Evolutionary conservation across 768 basidiomycete species (phyloP).

Genomic region (Suillus subluteus): DNA sequence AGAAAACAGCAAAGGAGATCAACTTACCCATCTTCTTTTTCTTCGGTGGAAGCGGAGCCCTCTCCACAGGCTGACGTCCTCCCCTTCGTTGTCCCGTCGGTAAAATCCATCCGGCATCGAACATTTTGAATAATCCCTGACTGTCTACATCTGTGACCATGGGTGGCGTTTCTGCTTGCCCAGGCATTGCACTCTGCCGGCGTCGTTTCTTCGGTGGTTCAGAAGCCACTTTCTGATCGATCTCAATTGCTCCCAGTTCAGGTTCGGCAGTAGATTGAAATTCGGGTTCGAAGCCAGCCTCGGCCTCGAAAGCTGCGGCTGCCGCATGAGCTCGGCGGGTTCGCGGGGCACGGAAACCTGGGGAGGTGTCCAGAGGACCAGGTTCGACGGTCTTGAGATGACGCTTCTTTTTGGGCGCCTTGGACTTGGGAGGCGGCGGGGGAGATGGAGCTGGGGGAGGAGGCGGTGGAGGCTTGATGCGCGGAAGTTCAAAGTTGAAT

Average conservation of each 20-base stretch:
- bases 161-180: constrained; percentile 48
- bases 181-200: constrained; percentile 18
- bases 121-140: constrained; percentile 74
- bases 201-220: constrained; percentile 25
- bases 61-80: constrained; percentile 52
- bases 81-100: constrained; percentile 73
- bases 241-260: constrained; percentile 16
- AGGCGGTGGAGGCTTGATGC: constrained; percentile 62
- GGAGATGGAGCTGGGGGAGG: constrained; percentile 41
- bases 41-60: constrained; percentile 50
- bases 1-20: neutral
- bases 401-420: constrained; percentile 45
- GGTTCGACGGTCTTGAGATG: constrained; percentile 24
- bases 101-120: constrained; percentile 88
- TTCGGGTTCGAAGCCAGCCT: constrained; percentile 26
- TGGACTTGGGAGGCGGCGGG: constrained; percentile 36
- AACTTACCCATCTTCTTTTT: constrained; percentile 47
- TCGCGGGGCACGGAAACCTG: constrained; percentile 53
- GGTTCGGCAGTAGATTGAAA: constrained; percentile 21
- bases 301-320: constrained; percentile 47
- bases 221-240: constrained; percentile 27
- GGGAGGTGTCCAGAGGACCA: constrained; percentile 40
- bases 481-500: constrained; percentile 68
- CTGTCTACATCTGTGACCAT: constrained; percentile 75
- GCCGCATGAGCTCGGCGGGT: constrained; percentile 49